Conservation (phyloP, 495 filamentous ascomycete species). For the Hyaloscypha finlandica region DNA sequence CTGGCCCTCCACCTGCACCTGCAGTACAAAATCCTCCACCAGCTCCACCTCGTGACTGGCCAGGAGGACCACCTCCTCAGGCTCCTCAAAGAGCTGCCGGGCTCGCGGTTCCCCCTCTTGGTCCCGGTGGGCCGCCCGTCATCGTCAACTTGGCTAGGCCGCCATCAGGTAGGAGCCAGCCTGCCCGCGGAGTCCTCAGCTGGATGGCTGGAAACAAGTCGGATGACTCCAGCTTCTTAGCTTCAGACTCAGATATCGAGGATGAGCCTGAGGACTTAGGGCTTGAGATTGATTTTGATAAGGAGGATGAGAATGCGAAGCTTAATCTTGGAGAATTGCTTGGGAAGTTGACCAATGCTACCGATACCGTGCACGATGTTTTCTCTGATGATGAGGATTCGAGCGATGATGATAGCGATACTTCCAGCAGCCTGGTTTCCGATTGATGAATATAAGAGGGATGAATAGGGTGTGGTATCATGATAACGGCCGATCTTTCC, state of each 20-base stretch:
- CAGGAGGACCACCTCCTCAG: not conserved
- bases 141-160: not conserved
- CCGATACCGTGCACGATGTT: slow-evolving; percentile 2
- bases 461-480: not conserved
- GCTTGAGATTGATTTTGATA: slow-evolving; percentile 11
- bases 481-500: not conserved
- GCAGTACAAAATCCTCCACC: not conserved
- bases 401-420: slow-evolving; percentile 2
- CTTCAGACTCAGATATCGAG: slow-evolving; percentile 7
- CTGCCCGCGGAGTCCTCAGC: not conserved
- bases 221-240: not conserved
- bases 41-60: not conserved
- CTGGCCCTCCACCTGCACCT: not conserved
- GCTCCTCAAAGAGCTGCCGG: too few relatives aligned
- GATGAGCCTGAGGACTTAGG: slow-evolving; percentile 12
- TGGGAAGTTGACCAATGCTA: slow-evolving; percentile 2
- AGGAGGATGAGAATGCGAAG: slow-evolving; percentile 4
- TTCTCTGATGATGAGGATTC: not conserved
- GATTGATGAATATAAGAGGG: not conserved
- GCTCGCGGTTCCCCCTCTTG: not conserved
- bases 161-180: not conserved
- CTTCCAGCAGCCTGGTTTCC: not conserved
- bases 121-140: not conserved
- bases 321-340: slow-evolving; percentile 9
- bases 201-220: not conserved